A percentile compares a stretch with the other conserved stretches of the same genome.
Evolutionary conservation across 179 eudicot species (phyloP).

Genomic region (Carnegiea gigantea): DNA sequence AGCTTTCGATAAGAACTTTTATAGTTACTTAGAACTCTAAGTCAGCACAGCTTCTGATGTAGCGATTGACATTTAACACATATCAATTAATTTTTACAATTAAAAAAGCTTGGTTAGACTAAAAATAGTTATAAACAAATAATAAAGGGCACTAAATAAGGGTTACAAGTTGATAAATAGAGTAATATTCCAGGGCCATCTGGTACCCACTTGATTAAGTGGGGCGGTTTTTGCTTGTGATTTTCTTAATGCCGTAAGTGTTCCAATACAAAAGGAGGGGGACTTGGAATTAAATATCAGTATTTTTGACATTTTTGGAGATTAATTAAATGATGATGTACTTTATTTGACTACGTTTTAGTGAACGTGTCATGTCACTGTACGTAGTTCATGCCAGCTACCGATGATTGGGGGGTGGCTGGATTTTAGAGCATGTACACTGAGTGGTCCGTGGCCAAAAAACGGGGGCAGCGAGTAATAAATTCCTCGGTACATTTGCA

Average conservation of each 20-base stretch:
- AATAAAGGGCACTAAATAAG: slow-evolving; percentile 1
- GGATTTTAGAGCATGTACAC: too few species aligned
- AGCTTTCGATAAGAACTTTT: too few species aligned
- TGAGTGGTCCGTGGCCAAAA: too few species aligned
- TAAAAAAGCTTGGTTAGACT: neutral
- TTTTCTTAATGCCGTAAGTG: neutral
- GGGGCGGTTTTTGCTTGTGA: slow-evolving; percentile 1
- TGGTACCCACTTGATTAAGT: neutral
- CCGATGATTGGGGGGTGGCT: neutral
- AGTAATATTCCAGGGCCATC: neutral
- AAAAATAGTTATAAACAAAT: neutral
- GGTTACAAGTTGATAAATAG: neutral
- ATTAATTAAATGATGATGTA: neutral
- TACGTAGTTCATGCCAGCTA: neutral
- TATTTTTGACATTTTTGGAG: neutral
- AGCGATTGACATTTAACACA: neutral
- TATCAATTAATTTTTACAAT: neutral
- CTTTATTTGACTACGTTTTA: neutral
- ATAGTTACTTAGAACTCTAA: too few species aligned
- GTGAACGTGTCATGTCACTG: neutral
- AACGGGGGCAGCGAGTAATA: too few species aligned
- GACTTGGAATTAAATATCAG: neutral
- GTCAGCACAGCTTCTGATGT: neutral
- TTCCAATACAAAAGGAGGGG: neutral
- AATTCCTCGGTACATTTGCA: too few species aligned